Percentiles rank a stretch among this genome's conserved stretches.
phyloP scores from a whole-genome alignment of 1,139 yeast genomes.

The Protomyces gravidus region DNA sequence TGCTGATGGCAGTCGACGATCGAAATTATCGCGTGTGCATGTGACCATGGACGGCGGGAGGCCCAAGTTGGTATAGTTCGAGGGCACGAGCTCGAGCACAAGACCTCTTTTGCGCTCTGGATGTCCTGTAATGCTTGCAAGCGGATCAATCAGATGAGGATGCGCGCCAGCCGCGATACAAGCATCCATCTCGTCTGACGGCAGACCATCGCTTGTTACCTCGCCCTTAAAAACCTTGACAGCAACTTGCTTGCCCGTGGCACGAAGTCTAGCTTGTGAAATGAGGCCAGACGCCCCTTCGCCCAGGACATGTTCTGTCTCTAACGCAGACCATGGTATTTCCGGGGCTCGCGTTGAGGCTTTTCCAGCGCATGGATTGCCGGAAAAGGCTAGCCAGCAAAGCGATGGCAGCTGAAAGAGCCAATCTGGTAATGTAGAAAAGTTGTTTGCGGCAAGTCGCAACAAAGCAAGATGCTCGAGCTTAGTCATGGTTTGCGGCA shows the following conservation, averaged over 20 bases:
- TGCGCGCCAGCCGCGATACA: constrained; percentile 21
- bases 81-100: constrained; percentile 12
- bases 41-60: constrained; percentile 9
- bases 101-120: background rate
- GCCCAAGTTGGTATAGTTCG: constrained; percentile 6
- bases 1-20: background rate
- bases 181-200: constrained; percentile 11
- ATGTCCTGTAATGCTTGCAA: constrained; percentile 1
- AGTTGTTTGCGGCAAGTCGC: constrained; percentile 4
- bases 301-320: background rate
- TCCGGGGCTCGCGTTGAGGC: background rate
- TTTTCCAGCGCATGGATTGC: constrained; percentile 1
- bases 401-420: constrained; percentile 8
- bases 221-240: constrained; percentile 17
- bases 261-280: background rate
- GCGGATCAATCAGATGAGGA: constrained; percentile 10
- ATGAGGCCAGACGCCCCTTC: constrained; percentile 20
- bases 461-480: constrained; percentile 2
- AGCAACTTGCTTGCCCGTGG: background rate
- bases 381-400: constrained; percentile 15
- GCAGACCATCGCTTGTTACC: constrained; percentile 17
- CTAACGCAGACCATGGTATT: background rate
- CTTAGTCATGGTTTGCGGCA: constrained; percentile 11
- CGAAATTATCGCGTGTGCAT: constrained; percentile 11
- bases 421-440: constrained; percentile 7